These are phyloP conservation scores for Apiotrichum veenhuisii DNA, from an alignment of 1,284 basidiomycete species.

Conservation along the genomic window DNA sequence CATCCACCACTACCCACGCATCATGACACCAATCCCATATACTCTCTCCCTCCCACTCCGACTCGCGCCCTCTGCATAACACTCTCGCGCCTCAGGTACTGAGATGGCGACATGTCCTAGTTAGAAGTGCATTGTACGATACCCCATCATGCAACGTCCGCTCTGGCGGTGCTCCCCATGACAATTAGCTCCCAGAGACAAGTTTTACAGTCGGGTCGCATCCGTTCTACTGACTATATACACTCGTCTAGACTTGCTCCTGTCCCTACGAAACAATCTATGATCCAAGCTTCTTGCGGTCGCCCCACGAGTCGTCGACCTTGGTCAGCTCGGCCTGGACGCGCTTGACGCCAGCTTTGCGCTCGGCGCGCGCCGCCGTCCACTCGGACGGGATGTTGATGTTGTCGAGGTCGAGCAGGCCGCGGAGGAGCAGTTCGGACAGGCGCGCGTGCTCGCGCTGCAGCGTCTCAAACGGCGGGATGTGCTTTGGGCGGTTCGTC, in stretches of 20 bases:
- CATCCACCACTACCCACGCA: constrained; percentile 1
- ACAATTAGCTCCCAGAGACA: not conserved
- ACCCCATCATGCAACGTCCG: constrained; percentile 14
- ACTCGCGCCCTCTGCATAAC: not conserved
- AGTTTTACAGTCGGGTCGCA: not conserved
- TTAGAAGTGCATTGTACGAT: constrained; percentile 27
- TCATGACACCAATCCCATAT: constrained; percentile 2
- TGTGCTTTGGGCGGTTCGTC: constrained; percentile 35
- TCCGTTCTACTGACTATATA: constrained; percentile 1
- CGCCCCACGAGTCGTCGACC: constrained; percentile 51
- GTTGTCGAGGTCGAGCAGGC: constrained; percentile 51
- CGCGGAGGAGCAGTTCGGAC: constrained; percentile 50
- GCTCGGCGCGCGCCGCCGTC: constrained; percentile 49
- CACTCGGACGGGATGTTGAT: constrained; percentile 50
- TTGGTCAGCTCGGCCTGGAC: constrained; percentile 51
- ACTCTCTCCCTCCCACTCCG: not conserved
- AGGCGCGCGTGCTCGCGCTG: constrained; percentile 49
- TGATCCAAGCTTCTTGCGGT: constrained; percentile 41
- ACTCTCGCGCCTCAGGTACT: constrained; percentile 25
- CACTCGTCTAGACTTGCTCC: not conserved
- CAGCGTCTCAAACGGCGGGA: constrained; percentile 38
- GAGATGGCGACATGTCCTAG: constrained; percentile 12
- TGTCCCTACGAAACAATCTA: constrained; percentile 6
- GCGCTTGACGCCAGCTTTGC: constrained; percentile 51
- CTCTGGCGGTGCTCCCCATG: constrained; percentile 3